Conservation (phyloP, 768 basidiomycete genomes). For the Paxillus rubicundulus region DNA sequence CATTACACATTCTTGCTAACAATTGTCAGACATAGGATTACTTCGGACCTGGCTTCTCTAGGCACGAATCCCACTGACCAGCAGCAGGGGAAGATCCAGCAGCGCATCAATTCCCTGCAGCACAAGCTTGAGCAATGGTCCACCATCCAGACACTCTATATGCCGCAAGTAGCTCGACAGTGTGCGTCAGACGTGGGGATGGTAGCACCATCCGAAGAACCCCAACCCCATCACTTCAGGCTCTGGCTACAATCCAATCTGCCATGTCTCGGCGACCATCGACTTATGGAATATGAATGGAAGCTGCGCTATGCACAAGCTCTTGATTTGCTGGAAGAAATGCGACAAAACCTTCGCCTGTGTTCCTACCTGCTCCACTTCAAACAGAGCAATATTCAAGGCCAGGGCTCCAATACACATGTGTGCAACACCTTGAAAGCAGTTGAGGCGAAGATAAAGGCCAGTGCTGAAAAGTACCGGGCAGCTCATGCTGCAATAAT, state of each 20-base stretch:
- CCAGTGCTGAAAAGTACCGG: background rate
- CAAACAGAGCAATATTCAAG: background rate
- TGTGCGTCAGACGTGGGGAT: background rate
- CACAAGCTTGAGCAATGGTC: constrained; percentile 29
- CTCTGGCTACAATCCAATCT: background rate
- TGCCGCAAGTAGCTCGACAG: constrained; percentile 13
- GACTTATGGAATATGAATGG: background rate
- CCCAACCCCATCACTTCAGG: background rate
- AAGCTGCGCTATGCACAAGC: background rate
- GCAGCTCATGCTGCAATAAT: background rate
- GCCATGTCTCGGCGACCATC: background rate
- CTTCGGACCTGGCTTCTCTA: background rate
- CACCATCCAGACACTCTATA: constrained; percentile 28
- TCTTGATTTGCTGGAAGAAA: background rate
- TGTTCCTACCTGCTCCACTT: background rate
- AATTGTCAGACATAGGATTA: background rate
- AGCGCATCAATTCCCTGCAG: constrained; percentile 19
- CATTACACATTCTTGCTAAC: background rate
- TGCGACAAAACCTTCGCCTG: background rate
- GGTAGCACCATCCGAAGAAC: background rate
- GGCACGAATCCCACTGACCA: constrained; percentile 24
- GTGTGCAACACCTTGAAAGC: background rate
- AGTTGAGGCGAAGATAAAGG: background rate
- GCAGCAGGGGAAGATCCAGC: constrained; percentile 29
- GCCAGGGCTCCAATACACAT: background rate